Conservation (phyloP, 331 rosid species). For the Malus hybrid region DNA sequence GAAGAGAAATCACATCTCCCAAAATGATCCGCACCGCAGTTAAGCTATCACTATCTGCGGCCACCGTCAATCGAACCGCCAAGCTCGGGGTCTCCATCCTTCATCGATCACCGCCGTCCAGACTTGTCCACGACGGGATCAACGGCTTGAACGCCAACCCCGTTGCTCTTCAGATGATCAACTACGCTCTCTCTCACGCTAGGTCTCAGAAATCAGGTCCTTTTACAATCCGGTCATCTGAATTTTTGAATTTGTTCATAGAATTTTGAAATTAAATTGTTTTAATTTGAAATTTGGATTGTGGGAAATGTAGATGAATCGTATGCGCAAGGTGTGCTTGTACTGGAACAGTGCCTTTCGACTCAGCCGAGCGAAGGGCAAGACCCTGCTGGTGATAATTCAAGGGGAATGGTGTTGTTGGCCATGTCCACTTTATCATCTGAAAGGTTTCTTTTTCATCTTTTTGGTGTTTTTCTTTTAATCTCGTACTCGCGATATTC, state of each 20-base stretch:
- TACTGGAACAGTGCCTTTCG: constrained; percentile 69
- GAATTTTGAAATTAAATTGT: background rate
- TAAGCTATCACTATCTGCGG: constrained; percentile 29
- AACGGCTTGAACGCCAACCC: constrained; percentile 39
- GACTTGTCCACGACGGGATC: constrained; percentile 34
- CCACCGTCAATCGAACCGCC: constrained; percentile 19
- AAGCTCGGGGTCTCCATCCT: constrained; percentile 17
- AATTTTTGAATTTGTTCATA: background rate
- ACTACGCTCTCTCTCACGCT: constrained; percentile 64
- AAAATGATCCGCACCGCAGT: constrained; percentile 43
- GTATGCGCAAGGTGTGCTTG: constrained; percentile 49
- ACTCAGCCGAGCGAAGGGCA: constrained; percentile 45
- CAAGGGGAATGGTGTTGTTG: constrained; percentile 63
- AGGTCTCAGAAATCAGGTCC: constrained; percentile 74
- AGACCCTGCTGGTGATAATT: constrained; percentile 37
- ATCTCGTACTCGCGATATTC: too few relatives aligned
- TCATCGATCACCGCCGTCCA: constrained; percentile 22
- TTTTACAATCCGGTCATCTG: background rate
- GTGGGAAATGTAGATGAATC: constrained; percentile 49
- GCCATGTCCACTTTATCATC: constrained; percentile 65
- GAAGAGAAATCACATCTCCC: background rate
- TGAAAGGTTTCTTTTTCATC: constrained; percentile 49
- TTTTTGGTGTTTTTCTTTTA: too few relatives aligned
- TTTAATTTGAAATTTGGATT: background rate
- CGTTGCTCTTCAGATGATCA: constrained; percentile 60